A percentile compares a stretch with the other conserved stretches of the same genome.
These are phyloP conservation scores for Biscutella laevigata DNA, from an alignment of 441 rosid genomes.

Conservation along the genomic window DNA sequence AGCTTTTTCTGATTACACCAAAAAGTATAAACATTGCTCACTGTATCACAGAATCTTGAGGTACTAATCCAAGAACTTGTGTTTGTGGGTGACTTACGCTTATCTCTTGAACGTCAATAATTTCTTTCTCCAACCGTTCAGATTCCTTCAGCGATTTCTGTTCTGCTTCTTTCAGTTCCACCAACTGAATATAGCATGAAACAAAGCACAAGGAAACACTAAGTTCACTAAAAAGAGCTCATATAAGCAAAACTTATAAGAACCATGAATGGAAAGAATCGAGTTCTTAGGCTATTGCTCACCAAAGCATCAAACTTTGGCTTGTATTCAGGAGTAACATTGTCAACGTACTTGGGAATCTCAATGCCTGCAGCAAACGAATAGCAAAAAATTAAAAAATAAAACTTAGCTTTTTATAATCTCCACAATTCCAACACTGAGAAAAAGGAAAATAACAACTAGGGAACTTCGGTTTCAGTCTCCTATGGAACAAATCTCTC, in stretches of 20 bases:
- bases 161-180: conserved; percentile 88
- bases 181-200: conserved; percentile 37
- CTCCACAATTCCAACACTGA: background rate
- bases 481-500: background rate
- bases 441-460: background rate
- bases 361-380: conserved; percentile 48
- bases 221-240: background rate
- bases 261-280: background rate
- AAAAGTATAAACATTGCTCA: background rate
- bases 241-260: background rate
- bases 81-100: too few relatives aligned
- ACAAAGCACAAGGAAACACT: background rate
- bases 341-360: conserved; percentile 79
- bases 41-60: too few relatives aligned
- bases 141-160: conserved; percentile 70
- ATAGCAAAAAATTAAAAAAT: background rate
- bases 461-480: background rate
- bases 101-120: conserved; percentile 67
- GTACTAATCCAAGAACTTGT: too few relatives aligned
- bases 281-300: conserved; percentile 16
- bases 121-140: conserved; percentile 73
- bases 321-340: conserved; percentile 80
- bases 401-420: background rate
- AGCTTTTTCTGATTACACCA: conserved; percentile 55
- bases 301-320: conserved; percentile 87